phyloP scores from a whole-genome alignment of 177 flowering plant genomes.

The Vitis hybrid region DNA sequence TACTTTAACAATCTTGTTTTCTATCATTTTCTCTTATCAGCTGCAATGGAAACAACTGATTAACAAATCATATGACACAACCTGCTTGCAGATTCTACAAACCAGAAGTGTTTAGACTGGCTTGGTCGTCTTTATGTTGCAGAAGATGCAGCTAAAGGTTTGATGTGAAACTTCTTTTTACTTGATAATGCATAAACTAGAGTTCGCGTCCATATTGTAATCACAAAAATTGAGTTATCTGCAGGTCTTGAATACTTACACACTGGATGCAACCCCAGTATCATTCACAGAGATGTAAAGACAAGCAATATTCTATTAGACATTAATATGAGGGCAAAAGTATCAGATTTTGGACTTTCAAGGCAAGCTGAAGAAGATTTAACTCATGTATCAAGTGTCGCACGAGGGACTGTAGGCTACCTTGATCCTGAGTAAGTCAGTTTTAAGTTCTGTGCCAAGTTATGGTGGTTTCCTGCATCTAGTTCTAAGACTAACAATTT shows the following conservation, averaged over 20 bases:
- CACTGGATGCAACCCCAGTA: constrained; percentile 94
- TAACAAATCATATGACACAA: background rate
- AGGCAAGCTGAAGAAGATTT: constrained; percentile 88
- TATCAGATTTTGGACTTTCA: constrained; percentile 94
- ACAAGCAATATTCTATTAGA: constrained; percentile 95
- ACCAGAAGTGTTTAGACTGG: constrained; percentile 75
- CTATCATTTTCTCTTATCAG: background rate
- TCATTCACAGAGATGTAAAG: constrained; percentile 94
- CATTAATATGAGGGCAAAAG: constrained; percentile 92
- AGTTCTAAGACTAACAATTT: constrained; percentile 3
- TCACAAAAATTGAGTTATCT: constrained; percentile 14
- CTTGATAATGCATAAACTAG: background rate
- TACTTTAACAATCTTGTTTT: background rate
- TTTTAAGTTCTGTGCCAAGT: background rate
- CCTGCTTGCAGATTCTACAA: constrained; percentile 46
- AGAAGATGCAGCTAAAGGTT: constrained; percentile 98
- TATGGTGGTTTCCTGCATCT: background rate
- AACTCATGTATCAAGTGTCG: constrained; percentile 85
- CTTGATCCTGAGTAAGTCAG: constrained; percentile 88
- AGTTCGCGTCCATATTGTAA: background rate
- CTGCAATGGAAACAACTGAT: background rate
- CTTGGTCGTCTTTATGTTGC: constrained; percentile 76
- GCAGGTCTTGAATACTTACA: constrained; percentile 94
- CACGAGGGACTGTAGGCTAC: constrained; percentile 91
- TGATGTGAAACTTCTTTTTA: background rate